A percentile compares a stretch with the other conserved stretches of the same genome.
Conservation (phyloP, 2,329 filamentous ascomycete genomes). For the Xylariales sp. region DNA sequence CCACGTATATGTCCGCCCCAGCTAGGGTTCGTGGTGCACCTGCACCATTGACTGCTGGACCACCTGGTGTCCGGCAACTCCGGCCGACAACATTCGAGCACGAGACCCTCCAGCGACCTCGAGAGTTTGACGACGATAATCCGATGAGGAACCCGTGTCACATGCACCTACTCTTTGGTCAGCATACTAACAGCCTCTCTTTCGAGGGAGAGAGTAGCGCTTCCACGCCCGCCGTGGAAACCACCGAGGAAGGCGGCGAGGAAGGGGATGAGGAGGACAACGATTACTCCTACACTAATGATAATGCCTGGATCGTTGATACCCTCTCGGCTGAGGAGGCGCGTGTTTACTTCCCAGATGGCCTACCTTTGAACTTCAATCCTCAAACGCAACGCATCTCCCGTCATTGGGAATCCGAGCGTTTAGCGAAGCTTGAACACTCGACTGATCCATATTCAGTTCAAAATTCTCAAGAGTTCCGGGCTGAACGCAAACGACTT, state of each 20-base stretch:
- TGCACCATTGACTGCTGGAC: slow-evolving; percentile 65
- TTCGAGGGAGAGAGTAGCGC: slow-evolving; percentile 32
- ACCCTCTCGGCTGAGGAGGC: slow-evolving; percentile 48
- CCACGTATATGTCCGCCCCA: slow-evolving; percentile 42
- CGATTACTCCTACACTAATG: neutral
- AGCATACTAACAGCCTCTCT: slow-evolving; percentile 24
- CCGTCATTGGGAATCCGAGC: slow-evolving; percentile 44
- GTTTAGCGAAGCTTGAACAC: slow-evolving; percentile 27
- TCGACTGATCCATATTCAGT: slow-evolving; percentile 26
- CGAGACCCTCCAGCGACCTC: slow-evolving; percentile 42
- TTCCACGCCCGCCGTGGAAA: slow-evolving; percentile 15
- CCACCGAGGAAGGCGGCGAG: neutral
- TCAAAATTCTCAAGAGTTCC: slow-evolving; percentile 40
- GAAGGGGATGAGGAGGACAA: neutral
- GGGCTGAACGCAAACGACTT: slow-evolving; percentile 46
- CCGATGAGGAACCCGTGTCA: slow-evolving; percentile 35
- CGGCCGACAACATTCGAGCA: slow-evolving; percentile 58
- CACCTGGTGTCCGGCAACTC: slow-evolving; percentile 64
- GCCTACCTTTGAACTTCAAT: slow-evolving; percentile 50
- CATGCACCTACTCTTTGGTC: slow-evolving; percentile 18
- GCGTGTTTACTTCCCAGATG: slow-evolving; percentile 48
- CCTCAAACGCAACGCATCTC: slow-evolving; percentile 28
- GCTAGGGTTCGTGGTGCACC: slow-evolving; percentile 57
- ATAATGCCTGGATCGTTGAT: slow-evolving; percentile 45
- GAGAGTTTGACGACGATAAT: slow-evolving; percentile 40